Conservation (phyloP, 2,329 filamentous ascomycete genomes). For the Fusarium tjaetaba region DNA sequence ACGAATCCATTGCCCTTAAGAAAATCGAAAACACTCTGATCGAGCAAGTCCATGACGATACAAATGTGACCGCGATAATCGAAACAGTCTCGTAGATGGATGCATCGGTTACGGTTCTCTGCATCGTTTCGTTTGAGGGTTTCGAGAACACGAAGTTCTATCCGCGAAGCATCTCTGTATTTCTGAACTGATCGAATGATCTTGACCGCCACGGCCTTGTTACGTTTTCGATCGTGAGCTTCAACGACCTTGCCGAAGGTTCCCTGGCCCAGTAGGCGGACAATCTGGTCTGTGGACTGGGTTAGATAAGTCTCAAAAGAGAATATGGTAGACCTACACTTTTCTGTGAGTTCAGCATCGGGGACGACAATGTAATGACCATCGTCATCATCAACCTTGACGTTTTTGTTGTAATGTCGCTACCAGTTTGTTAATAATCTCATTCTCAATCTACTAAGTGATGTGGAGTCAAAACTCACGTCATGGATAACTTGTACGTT, state of each 20-base stretch:
- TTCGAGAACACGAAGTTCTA: slow-evolving; percentile 91
- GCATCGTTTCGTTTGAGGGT: slow-evolving; percentile 92
- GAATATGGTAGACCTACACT: slow-evolving; percentile 73
- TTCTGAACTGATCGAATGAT: slow-evolving; percentile 99
- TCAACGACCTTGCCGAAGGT: slow-evolving; percentile 99
- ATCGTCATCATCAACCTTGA: slow-evolving; percentile 94
- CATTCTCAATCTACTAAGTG: background rate
- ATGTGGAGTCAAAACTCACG: slow-evolving; percentile 57
- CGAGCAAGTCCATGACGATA: slow-evolving; percentile 79
- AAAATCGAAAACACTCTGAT: slow-evolving; percentile 98
- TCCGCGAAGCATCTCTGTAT: slow-evolving; percentile 94
- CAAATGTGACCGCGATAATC: slow-evolving; percentile 98
- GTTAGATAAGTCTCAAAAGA: background rate
- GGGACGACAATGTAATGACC: slow-evolving; percentile 96
- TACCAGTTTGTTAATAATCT: slow-evolving; percentile 30
- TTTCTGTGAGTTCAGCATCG: slow-evolving; percentile 84
- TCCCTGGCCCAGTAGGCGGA: slow-evolving; percentile 90
- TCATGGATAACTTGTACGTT: slow-evolving; percentile 69
- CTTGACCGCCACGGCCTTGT: slow-evolving; percentile 89
- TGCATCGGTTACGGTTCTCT: slow-evolving; percentile 93
- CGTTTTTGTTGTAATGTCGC: slow-evolving; percentile 60
- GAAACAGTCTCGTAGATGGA: slow-evolving; percentile 95
- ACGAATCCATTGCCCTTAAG: slow-evolving; percentile 95
- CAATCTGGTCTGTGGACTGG: slow-evolving; percentile 76
- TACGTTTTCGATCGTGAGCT: slow-evolving; percentile 81